Conservation (phyloP, 2,329 filamentous ascomycete genomes). For the Beauveria sp. region DNA sequence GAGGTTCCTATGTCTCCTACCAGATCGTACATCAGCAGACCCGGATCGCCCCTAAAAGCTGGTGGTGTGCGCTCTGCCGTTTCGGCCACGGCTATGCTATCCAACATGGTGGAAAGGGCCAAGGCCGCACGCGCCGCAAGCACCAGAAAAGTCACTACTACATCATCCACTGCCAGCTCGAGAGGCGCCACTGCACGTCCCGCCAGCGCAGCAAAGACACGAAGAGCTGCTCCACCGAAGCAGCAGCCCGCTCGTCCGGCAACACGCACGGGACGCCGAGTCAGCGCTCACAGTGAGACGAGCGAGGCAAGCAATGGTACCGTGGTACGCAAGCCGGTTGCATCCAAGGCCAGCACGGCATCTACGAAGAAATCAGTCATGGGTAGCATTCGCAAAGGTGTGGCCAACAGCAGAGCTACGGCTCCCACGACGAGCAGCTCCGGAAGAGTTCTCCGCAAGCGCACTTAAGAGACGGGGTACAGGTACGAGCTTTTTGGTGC, state of each 20-base stretch:
- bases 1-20: slow-evolving; percentile 41
- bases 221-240: slow-evolving; percentile 21
- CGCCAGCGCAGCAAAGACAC: slow-evolving; percentile 23
- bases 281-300: slow-evolving; percentile 53
- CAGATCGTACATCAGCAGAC: slow-evolving; percentile 50
- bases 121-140: slow-evolving; percentile 46
- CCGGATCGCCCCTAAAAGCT: slow-evolving; percentile 55
- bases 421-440: slow-evolving; percentile 36
- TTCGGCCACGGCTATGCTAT: slow-evolving; percentile 38
- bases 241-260: slow-evolving; percentile 27
- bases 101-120: slow-evolving; percentile 53
- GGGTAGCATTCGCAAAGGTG: slow-evolving; percentile 45
- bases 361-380: slow-evolving; percentile 44
- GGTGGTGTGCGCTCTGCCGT: slow-evolving; percentile 31
- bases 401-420: slow-evolving; percentile 33
- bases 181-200: slow-evolving; percentile 29
- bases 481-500: neutral
- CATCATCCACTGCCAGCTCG: slow-evolving; percentile 36
- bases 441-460: slow-evolving; percentile 48
- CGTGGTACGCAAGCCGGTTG: slow-evolving; percentile 48
- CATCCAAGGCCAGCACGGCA: slow-evolving; percentile 28
- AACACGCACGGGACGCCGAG: slow-evolving; percentile 43
- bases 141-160: slow-evolving; percentile 38
- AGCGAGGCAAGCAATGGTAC: slow-evolving; percentile 59
- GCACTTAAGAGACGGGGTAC: slow-evolving; percentile 28